Percentiles rank a stretch among this genome's conserved stretches.
Evolutionary conservation across 2,329 filamentous ascomycete species (phyloP).

Genomic region (Penicillium sp.): DNA sequence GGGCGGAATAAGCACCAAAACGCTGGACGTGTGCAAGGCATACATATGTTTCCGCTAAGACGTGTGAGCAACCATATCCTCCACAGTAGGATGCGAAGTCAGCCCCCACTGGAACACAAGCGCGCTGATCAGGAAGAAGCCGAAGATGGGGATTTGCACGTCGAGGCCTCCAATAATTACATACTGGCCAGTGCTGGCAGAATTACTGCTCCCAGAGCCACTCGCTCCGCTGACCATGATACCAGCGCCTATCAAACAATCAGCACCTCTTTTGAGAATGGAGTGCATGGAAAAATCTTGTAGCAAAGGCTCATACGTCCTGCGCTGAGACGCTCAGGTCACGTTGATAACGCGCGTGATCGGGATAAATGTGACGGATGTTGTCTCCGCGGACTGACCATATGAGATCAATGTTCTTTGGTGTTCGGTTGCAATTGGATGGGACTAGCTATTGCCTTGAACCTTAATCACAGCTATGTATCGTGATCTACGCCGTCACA

Average conservation of each 20-base stretch:
- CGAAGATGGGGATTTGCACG: constrained; percentile 33
- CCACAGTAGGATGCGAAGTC: constrained; percentile 28
- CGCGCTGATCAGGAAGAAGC: constrained; percentile 28
- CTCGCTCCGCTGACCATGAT: constrained; percentile 17
- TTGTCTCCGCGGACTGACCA: too few species aligned
- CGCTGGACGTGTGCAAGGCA: constrained; percentile 23
- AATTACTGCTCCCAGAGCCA: not conserved
- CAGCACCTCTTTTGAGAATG: too few species aligned
- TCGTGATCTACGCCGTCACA: too few species aligned
- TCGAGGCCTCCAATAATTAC: constrained; percentile 30
- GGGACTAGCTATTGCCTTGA: too few species aligned
- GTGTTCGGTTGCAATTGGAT: too few species aligned
- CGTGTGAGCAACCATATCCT: constrained; percentile 14
- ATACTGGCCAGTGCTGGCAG: constrained; percentile 18
- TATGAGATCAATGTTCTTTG: too few species aligned
- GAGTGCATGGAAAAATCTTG: too few species aligned
- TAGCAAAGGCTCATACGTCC: too few species aligned
- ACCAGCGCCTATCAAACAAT: constrained; percentile 22
- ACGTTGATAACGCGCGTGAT: too few species aligned
- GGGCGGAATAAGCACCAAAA: constrained; percentile 29
- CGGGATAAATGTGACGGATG: too few species aligned
- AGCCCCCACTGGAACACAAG: constrained; percentile 27
- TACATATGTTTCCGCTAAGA: constrained; percentile 40
- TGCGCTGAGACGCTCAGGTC: too few species aligned
- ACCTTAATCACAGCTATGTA: too few species aligned